phyloP scores from a whole-genome alignment of 129 eudicot species.

The Mikania micrantha region DNA sequence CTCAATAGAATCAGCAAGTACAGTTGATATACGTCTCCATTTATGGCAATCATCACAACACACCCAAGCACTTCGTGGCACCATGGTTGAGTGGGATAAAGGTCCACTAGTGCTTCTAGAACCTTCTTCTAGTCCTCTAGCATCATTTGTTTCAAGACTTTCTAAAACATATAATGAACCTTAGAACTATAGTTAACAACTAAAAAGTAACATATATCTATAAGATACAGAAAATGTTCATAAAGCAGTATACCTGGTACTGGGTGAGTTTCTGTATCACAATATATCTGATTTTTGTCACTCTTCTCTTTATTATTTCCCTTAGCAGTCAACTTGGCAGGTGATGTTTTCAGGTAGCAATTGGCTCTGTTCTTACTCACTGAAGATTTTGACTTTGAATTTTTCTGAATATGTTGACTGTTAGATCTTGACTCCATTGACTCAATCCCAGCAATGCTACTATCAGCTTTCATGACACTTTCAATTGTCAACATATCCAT shows the following conservation, averaged over 20 bases:
- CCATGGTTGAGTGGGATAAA: constrained; percentile 18
- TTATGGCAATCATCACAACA: constrained; percentile 82
- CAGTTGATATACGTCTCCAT: constrained; percentile 89
- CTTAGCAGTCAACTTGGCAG: constrained; percentile 16
- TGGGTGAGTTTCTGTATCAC: constrained; percentile 24
- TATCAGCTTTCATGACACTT: constrained; percentile 30
- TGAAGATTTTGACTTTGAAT: constrained; percentile 28
- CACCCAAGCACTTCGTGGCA: constrained; percentile 78
- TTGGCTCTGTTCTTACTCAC: constrained; percentile 17
- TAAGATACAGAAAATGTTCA: background rate
- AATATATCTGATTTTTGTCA: constrained; percentile 16
- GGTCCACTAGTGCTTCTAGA: constrained; percentile 24
- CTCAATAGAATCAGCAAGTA: constrained; percentile 76
- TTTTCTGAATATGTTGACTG: constrained; percentile 28
- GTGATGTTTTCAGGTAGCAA: constrained; percentile 29
- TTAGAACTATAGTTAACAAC: background rate
- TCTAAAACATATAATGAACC: constrained; percentile 29
- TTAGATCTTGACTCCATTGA: constrained; percentile 31
- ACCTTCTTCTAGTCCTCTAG: constrained; percentile 30
- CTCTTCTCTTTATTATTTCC: constrained; percentile 27
- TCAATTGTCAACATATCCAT: constrained; percentile 20
- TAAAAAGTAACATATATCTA: background rate
- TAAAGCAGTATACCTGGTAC: constrained; percentile 33
- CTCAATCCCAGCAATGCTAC: constrained; percentile 22
- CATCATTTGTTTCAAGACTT: constrained; percentile 25